A percentile compares a stretch with the other conserved stretches of the same genome.
Evolutionary conservation across 306 rosid genomes (phyloP).

Genomic region (Inga laurina): DNA sequence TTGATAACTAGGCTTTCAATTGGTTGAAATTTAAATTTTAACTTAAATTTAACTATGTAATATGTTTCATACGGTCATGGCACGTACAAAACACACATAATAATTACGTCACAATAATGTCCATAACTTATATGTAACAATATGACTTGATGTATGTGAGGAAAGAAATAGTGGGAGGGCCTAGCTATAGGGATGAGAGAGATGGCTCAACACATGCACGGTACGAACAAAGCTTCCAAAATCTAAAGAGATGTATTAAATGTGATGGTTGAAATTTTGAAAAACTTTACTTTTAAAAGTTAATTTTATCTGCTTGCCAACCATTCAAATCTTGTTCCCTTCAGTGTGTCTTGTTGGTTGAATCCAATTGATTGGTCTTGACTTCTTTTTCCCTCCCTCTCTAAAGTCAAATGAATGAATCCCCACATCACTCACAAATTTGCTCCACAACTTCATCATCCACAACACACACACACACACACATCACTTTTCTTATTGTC

Average conservation of each 20-base stretch:
- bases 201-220: not conserved
- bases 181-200: not conserved
- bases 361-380: constrained; percentile 9
- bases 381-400: not conserved
- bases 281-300: constrained; percentile 4
- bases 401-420: constrained; percentile 12
- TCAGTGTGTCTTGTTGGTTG: constrained; percentile 7
- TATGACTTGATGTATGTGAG: not conserved
- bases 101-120: not conserved
- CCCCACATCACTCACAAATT: not conserved
- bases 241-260: not conserved
- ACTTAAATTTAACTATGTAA: not conserved
- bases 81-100: no score
- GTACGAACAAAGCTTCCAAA: not conserved
- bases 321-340: constrained; percentile 16
- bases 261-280: not conserved
- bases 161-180: not conserved
- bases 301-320: constrained; percentile 1
- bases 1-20: not conserved
- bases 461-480: not conserved
- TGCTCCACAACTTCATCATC: not conserved
- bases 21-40: not conserved
- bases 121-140: not conserved
- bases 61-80: not conserved
- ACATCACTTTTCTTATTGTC: not conserved